A percentile compares a stretch with the other conserved stretches of the same genome.
phyloP scores from a whole-genome alignment of 176 grass and related monocot genomes.

The Eragrostis curvula region DNA sequence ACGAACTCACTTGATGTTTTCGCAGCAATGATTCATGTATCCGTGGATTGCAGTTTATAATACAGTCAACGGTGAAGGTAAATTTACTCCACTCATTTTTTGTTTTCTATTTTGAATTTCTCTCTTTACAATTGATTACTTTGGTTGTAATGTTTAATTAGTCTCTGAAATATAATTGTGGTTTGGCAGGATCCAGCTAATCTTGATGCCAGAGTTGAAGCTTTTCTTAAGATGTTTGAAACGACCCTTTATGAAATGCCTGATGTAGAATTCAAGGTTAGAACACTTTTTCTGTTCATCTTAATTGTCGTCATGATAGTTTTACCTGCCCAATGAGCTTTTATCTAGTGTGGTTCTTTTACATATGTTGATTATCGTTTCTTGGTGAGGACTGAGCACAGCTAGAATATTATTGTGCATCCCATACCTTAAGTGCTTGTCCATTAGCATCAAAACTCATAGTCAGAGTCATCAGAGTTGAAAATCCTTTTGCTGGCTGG shows the following conservation, averaged over 20 bases:
- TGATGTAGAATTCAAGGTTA: constrained; percentile 86
- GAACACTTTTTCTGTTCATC: constrained; percentile 33
- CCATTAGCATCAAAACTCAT: not conserved
- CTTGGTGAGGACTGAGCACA: not conserved
- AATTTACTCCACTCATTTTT: not conserved
- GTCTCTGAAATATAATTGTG: constrained; percentile 40
- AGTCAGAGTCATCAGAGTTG: not conserved
- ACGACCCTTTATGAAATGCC: constrained; percentile 71
- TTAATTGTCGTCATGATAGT: not conserved
- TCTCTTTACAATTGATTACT: not conserved
- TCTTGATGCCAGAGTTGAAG: constrained; percentile 80
- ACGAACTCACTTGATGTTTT: constrained; percentile 21
- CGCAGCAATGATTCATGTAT: constrained; percentile 79
- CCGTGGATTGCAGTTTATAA: constrained; percentile 86
- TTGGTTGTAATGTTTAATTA: constrained; percentile 8
- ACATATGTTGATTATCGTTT: not conserved
- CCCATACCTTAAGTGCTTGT: not conserved
- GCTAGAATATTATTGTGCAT: not conserved
- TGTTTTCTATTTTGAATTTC: not conserved
- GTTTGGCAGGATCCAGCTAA: constrained; percentile 74
- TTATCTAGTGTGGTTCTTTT: not conserved
- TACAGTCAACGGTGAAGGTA: constrained; percentile 94
- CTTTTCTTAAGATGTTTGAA: constrained; percentile 86
- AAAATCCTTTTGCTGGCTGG: not conserved
- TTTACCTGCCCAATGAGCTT: not conserved